Evolutionary conservation across 306 rosid genomes (phyloP).

Genomic region (Ochetophila trinervis): DNA sequence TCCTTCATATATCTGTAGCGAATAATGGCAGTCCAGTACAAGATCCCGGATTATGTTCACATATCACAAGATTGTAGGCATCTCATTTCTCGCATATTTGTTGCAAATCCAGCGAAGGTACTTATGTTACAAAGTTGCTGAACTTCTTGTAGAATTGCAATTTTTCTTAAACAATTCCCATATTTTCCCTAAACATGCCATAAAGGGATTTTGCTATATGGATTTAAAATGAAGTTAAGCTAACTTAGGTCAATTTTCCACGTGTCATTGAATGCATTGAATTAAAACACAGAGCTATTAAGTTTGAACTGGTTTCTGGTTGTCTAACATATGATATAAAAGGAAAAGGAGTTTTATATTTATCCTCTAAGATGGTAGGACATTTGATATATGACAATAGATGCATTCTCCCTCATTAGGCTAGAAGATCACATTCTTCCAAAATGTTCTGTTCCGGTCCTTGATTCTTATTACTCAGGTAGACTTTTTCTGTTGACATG

Average conservation of each 20-base stretch:
- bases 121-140: slow-evolving; percentile 1
- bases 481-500: neutral
- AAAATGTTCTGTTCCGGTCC: neutral
- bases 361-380: no score
- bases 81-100: slow-evolving; percentile 74
- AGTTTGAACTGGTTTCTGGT: neutral
- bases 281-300: neutral
- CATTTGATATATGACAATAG: no score
- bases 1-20: slow-evolving; percentile 39
- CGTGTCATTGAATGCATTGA: no score
- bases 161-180: neutral
- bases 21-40: slow-evolving; percentile 83
- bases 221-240: slow-evolving; percentile 3
- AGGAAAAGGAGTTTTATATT: no score
- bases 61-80: slow-evolving; percentile 78
- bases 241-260: neutral
- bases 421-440: neutral
- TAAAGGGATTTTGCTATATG: no score
- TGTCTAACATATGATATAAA: neutral
- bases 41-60: slow-evolving; percentile 88
- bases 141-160: neutral
- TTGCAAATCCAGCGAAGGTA: slow-evolving; percentile 68
- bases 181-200: no score
- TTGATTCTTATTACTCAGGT: neutral
- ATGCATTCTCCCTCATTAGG: neutral